Evolutionary conservation across 371 early-diverging fungal genomes (phyloP).

Genomic region (Zopfochytrium polystomum): DNA sequence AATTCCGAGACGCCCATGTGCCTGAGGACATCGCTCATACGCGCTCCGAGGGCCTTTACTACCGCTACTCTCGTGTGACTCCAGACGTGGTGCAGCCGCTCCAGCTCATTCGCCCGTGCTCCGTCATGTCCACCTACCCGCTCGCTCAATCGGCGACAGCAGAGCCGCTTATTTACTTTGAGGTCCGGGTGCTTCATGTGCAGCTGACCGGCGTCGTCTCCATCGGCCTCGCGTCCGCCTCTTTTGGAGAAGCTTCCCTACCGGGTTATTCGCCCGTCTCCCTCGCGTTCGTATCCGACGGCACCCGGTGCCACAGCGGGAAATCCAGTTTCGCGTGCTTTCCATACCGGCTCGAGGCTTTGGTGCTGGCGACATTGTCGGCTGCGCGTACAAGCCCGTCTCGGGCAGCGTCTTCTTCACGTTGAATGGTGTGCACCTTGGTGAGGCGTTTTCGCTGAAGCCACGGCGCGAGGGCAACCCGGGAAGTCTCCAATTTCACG

Average conservation of each 20-base stretch:
- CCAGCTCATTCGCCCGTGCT: too few species aligned
- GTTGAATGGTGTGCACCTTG: conserved; percentile 13
- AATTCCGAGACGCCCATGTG: too few species aligned
- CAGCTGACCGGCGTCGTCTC: too few species aligned
- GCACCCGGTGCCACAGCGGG: neutral
- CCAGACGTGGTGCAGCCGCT: too few species aligned
- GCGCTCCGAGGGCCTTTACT: too few species aligned
- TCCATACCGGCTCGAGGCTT: neutral
- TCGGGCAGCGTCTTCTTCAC: conserved; percentile 16
- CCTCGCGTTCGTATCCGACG: neutral
- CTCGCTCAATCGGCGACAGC: too few species aligned
- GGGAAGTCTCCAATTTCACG: conserved; percentile 5
- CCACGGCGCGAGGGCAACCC: neutral
- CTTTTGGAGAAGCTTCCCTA: neutral
- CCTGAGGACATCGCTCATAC: too few species aligned
- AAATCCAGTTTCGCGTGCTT: neutral
- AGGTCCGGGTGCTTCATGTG: too few species aligned
- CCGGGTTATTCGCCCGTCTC: neutral
- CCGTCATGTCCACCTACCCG: too few species aligned
- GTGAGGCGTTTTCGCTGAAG: conserved; percentile 9
- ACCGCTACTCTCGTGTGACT: too few species aligned
- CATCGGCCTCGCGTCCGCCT: too few species aligned
- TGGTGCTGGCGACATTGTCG: conserved; percentile 2
- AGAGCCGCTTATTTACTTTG: too few species aligned
- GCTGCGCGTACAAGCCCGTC: conserved; percentile 15